Evolutionary conservation across 306 rosid species (phyloP), one percentile per base, ranked within the genome.

Genomic region (Lablab purpureus): DNA sequence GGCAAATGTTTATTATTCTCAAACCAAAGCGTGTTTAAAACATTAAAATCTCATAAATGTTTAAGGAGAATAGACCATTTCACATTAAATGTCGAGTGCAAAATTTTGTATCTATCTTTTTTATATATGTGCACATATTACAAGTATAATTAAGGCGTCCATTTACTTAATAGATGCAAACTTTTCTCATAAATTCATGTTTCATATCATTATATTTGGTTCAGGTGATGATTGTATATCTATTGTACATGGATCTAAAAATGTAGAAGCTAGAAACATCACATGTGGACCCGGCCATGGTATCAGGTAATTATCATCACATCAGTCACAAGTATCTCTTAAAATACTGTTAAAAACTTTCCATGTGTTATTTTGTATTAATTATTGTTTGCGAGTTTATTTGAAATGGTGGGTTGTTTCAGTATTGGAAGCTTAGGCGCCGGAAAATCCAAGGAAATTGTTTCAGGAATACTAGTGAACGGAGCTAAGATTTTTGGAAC

Each of bases 231-330:
- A 93, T 64, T 93, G 98, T 51, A 90, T 93, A 84, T 93, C 97
- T 34, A 93, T 93, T 56, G 98, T 85, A 17, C 79, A 78, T 58
- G 98, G 95, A 37, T 90, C 95, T 37, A 70, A 9, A 36, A 82
- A 89, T 2, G 85, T 93, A 25, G 67, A 32, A 81, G 95, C 90
- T 66, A 76, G 76, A 6, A 52, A 85, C 58, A 90, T 93, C 37
- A 87, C 89, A 19, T 93, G 98, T 27, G 98, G 98, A 71, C 95
- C 98, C 1, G 98, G 98, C 14, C 98, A 93, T 79, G 98, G 98
- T 36, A 91, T 93, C 75, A 92, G 97, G 97, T 91, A 73, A 69
- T 11, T 71, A 82, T 25, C 36, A 70, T 50, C 22, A 70, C 36
- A 70, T 40, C 22, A 70, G 28, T n/a, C 8, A 77, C 7, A 50